Evolutionary conservation across 495 filamentous ascomycete species (phyloP).

Genomic region (Penicillium desertorum): DNA sequence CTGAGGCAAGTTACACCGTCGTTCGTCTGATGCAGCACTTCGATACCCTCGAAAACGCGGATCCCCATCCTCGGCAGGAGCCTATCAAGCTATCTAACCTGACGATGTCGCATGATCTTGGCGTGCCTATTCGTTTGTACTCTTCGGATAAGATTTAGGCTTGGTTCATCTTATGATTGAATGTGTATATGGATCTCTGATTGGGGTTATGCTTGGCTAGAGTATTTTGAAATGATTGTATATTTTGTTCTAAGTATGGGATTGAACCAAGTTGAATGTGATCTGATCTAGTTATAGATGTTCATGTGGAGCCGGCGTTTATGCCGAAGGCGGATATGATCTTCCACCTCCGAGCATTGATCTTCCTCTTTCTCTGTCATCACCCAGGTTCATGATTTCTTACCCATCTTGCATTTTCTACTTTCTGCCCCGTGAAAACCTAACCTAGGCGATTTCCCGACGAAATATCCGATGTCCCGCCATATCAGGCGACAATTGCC

Average conservation of each 20-base stretch:
- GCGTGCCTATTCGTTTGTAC: slow-evolving; percentile 39
- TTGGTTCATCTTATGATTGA: slow-evolving; percentile 2
- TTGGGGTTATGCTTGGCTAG: not conserved
- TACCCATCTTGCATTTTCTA: too few species aligned
- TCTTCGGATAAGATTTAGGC: slow-evolving; percentile 18
- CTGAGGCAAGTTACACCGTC: slow-evolving; percentile 75
- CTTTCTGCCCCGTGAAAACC: too few species aligned
- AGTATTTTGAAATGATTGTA: not conserved
- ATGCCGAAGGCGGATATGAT: too few species aligned
- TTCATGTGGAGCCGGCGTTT: too few species aligned
- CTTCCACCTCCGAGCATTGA: too few species aligned
- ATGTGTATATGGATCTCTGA: not conserved
- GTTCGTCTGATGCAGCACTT: slow-evolving; percentile 71
- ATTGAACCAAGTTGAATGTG: too few species aligned
- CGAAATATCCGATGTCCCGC: too few species aligned
- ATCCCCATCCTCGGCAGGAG: slow-evolving; percentile 28
- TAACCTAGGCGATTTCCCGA: too few species aligned
- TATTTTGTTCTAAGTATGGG: not conserved
- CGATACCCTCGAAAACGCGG: slow-evolving; percentile 45
- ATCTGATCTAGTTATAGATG: too few species aligned
- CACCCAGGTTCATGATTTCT: too few species aligned
- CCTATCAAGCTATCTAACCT: slow-evolving; percentile 38
- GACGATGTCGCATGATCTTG: slow-evolving; percentile 42
- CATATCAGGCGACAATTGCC: too few species aligned
- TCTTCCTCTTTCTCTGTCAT: too few species aligned